Percentiles rank a stretch among this genome's conserved stretches.
phyloP scores from a whole-genome alignment of 2,329 filamentous ascomycete species.

The Chlorencoelia australis region DNA sequence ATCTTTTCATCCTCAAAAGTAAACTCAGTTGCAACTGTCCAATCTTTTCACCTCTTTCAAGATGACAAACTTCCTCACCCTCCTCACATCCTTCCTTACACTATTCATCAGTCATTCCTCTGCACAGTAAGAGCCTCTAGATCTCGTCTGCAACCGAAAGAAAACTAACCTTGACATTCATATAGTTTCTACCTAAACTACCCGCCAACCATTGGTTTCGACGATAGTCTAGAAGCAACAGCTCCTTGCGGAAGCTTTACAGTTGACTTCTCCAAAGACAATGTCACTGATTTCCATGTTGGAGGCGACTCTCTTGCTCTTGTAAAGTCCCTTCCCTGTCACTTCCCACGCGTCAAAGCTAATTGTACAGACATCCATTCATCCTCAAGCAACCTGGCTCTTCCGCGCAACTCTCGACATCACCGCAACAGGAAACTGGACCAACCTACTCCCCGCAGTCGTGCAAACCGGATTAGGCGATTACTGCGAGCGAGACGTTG shows the following conservation, averaged over 20 bases:
- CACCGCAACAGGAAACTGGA: background rate
- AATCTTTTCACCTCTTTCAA: too few relatives aligned
- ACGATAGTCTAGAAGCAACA: too few relatives aligned
- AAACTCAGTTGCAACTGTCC: too few relatives aligned
- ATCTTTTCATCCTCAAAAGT: too few relatives aligned
- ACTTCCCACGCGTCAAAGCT: background rate
- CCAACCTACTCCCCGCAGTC: background rate
- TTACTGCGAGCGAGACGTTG: background rate
- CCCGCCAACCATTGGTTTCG: slow-evolving; percentile 35
- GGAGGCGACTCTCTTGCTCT: background rate
- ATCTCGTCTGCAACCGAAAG: too few relatives aligned
- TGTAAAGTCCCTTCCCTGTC: background rate
- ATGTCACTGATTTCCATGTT: background rate
- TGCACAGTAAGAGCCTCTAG: too few relatives aligned
- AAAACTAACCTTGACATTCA: too few relatives aligned
- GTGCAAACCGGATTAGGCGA: background rate
- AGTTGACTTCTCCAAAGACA: background rate
- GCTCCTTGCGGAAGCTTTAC: background rate
- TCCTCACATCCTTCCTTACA: too few relatives aligned
- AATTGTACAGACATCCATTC: background rate
- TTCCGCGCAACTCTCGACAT: background rate
- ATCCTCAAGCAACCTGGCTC: background rate
- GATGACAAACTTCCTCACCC: too few relatives aligned
- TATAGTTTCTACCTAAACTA: slow-evolving; percentile 42
- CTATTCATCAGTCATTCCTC: too few relatives aligned